These are phyloP conservation scores for Crithidia bombi DNA, from an alignment of 208 protist genomes.

Conservation along the genomic window DNA sequence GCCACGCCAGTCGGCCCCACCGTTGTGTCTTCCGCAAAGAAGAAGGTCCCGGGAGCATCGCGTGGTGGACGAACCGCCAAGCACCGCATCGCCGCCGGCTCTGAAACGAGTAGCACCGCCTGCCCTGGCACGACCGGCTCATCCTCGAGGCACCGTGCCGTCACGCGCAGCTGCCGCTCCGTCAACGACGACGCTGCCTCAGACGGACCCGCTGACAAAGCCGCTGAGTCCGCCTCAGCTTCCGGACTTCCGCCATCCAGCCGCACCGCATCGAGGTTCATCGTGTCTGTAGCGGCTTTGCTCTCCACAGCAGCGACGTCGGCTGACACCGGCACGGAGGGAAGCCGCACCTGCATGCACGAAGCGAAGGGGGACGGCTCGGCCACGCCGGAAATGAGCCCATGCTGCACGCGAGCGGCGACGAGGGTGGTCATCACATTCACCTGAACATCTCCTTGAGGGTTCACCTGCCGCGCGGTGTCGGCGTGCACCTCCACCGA, in stretches of 20 bases:
- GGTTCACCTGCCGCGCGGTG: constrained; percentile 47
- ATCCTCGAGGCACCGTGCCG: constrained; percentile 61
- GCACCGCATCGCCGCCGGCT: constrained; percentile 70
- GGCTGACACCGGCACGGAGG: constrained; percentile 19
- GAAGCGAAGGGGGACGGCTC: constrained; percentile 38
- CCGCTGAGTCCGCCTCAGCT: background rate
- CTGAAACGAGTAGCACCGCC: constrained; percentile 59
- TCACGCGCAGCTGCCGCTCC: constrained; percentile 37
- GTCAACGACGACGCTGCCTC: background rate
- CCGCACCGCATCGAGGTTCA: background rate
- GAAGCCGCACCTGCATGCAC: constrained; percentile 51
- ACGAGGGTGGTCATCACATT: constrained; percentile 38
- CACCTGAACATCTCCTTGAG: constrained; percentile 52
- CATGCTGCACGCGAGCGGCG: constrained; percentile 50
- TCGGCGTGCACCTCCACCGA: constrained; percentile 47
- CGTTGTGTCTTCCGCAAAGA: constrained; percentile 9
- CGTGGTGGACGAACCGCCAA: constrained; percentile 46
- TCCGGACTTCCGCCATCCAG: background rate
- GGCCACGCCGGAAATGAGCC: constrained; percentile 55
- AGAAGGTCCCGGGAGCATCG: constrained; percentile 39
- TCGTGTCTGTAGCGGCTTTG: background rate
- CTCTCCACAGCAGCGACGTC: constrained; percentile 9
- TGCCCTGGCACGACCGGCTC: constrained; percentile 59
- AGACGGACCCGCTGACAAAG: no score
- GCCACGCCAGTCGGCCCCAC: background rate